Percentiles rank a stretch among this genome's conserved stretches.
Conservation (phyloP, 2,329 filamentous ascomycete genomes). For the Claviceps pazoutovae region DNA sequence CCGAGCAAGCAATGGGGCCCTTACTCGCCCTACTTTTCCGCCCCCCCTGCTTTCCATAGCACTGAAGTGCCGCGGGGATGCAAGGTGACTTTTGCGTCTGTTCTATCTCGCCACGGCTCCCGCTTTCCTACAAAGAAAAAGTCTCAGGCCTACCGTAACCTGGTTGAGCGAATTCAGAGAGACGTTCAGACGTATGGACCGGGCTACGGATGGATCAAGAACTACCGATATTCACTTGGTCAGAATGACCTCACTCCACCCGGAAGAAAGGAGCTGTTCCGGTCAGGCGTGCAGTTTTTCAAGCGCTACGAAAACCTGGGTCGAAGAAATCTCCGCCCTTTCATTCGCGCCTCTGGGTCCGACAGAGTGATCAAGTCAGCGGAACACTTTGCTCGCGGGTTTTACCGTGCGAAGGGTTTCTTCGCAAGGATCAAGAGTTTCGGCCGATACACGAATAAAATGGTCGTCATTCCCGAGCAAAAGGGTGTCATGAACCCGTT, state of each 20-base stretch:
- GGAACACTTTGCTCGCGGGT: slow-evolving; percentile 61
- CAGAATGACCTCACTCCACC: slow-evolving; percentile 54
- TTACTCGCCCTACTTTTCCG: slow-evolving; percentile 66
- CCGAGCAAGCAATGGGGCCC: slow-evolving; percentile 63
- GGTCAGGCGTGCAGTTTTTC: slow-evolving; percentile 67
- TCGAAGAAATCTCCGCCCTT: slow-evolving; percentile 38
- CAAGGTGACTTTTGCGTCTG: slow-evolving; percentile 62
- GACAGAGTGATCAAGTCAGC: slow-evolving; percentile 62
- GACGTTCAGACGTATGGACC: slow-evolving; percentile 41
- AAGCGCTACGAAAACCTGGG: slow-evolving; percentile 54
- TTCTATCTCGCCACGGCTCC: slow-evolving; percentile 74
- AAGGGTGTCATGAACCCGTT: slow-evolving; percentile 65
- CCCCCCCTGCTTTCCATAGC: slow-evolving; percentile 48
- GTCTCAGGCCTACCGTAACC: slow-evolving; percentile 44
- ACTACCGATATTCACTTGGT: slow-evolving; percentile 59
- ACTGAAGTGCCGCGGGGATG: slow-evolving; percentile 51
- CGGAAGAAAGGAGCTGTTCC: slow-evolving; percentile 53
- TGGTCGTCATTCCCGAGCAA: slow-evolving; percentile 58
- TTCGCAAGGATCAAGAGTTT: slow-evolving; percentile 7
- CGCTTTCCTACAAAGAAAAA: slow-evolving; percentile 65
- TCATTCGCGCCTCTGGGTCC: slow-evolving; percentile 58
- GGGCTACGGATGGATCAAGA: slow-evolving; percentile 54
- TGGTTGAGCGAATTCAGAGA: slow-evolving; percentile 52
- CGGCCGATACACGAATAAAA: slow-evolving; percentile 34
- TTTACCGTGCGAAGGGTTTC: slow-evolving; percentile 34